These are phyloP conservation scores for Pisolithus orientalis DNA, from an alignment of 768 basidiomycete genomes.

Conservation along the genomic window DNA sequence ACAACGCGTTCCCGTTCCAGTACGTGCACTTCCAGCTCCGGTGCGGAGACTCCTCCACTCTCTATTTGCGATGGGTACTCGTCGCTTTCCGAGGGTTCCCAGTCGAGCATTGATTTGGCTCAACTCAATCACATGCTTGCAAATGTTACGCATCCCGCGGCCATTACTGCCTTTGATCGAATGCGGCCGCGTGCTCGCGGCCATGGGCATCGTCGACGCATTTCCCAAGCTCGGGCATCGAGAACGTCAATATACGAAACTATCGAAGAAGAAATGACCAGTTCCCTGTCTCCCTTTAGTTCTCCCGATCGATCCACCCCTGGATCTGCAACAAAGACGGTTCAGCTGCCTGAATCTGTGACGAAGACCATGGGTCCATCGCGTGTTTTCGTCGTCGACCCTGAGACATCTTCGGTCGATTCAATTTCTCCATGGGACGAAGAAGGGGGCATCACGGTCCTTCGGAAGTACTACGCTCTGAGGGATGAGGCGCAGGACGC, in stretches of 20 bases:
- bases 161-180: conserved; percentile 36
- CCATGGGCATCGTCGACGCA: conserved; percentile 64
- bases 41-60: conserved; percentile 65
- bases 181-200: conserved; percentile 43
- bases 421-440: conserved; percentile 55
- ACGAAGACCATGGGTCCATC: conserved; percentile 26
- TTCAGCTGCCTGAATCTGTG: conserved; percentile 3
- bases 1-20: conserved; percentile 56
- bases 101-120: conserved; percentile 70
- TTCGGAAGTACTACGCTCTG: conserved; percentile 65
- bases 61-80: conserved; percentile 65
- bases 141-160: conserved; percentile 46
- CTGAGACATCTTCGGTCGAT: conserved; percentile 44
- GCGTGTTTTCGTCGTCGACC: conserved; percentile 51
- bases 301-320: conserved; percentile 17
- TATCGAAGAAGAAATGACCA: conserved; percentile 63
- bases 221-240: conserved; percentile 57
- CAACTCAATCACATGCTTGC: conserved; percentile 53
- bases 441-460: conserved; percentile 55
- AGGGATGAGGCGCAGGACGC: conserved; percentile 61
- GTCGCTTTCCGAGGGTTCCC: conserved; percentile 59
- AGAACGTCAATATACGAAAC: conserved; percentile 73
- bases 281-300: conserved; percentile 18
- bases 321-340: conserved; percentile 27
- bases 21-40: conserved; percentile 63